A percentile compares a stretch with the other conserved stretches of the same genome.
These are phyloP conservation scores for Ceratocystis smalleyi DNA, from an alignment of 2,329 filamentous ascomycete species.

Conservation along the genomic window DNA sequence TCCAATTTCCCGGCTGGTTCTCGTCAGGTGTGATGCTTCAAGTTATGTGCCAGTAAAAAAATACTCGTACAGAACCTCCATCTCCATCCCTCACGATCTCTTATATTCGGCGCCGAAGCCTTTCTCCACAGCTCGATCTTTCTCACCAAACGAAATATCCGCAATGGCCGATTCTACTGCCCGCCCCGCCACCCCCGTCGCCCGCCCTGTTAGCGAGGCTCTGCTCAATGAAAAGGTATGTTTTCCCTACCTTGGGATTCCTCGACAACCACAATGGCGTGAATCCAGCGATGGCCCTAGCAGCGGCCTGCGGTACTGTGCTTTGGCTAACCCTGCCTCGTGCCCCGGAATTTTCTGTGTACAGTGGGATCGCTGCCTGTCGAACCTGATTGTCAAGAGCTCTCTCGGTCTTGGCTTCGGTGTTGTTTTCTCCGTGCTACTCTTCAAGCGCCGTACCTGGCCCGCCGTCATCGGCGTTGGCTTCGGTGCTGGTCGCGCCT, in stretches of 20 bases:
- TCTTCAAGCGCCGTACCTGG: constrained; percentile 97
- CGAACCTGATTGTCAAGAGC: constrained; percentile 92
- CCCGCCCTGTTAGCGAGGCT: constrained; percentile 88
- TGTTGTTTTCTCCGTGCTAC: constrained; percentile 92
- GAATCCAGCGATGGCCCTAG: background rate
- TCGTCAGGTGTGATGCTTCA: constrained; percentile 20
- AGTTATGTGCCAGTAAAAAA: constrained; percentile 8
- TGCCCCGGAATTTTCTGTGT: background rate
- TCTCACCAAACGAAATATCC: constrained; percentile 15
- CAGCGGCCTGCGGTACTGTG: background rate
- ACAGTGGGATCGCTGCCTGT: constrained; percentile 97
- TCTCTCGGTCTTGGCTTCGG: constrained; percentile 91
- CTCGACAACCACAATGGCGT: too few species aligned
- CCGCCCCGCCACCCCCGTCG: constrained; percentile 29
- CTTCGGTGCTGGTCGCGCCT: constrained; percentile 89
- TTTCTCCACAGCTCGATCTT: constrained; percentile 6
- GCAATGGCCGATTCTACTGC: constrained; percentile 41
- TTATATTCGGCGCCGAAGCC: constrained; percentile 8
- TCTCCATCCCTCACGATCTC: constrained; percentile 8
- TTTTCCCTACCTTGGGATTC: background rate
- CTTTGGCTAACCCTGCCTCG: background rate
- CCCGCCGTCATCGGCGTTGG: constrained; percentile 88
- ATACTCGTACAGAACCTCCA: constrained; percentile 4
- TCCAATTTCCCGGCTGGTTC: constrained; percentile 26
- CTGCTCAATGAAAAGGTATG: constrained; percentile 96